These are phyloP conservation scores for Spatholobus suberectus DNA, from an alignment of 306 rosid genomes.

Conservation along the genomic window DNA sequence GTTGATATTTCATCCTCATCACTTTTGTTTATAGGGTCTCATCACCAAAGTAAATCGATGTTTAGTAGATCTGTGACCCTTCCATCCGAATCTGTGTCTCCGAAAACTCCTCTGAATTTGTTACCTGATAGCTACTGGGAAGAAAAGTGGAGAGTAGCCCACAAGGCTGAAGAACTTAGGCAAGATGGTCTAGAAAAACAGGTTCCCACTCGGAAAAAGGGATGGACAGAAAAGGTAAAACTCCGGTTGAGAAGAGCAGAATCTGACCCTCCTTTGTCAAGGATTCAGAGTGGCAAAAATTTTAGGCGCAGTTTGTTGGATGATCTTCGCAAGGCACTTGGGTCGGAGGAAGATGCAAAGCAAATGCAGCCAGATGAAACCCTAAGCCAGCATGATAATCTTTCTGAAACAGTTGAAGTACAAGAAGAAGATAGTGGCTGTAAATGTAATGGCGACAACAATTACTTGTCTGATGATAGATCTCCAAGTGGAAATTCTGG, in stretches of 20 bases:
- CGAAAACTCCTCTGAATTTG: conserved; percentile 68
- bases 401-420: conserved; percentile 52
- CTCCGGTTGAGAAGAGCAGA: conserved; percentile 68
- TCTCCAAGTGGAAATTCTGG: conserved; percentile 61
- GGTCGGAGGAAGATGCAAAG: conserved; percentile 61
- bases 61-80: conserved; percentile 55
- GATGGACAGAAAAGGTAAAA: conserved; percentile 91
- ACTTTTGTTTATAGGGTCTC: conserved; percentile 48
- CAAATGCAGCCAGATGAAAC: conserved; percentile 47
- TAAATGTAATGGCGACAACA: conserved; percentile 56
- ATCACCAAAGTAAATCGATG: conserved; percentile 50
- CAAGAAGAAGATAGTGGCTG: conserved; percentile 56
- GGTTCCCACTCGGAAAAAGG: conserved; percentile 66
- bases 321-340: conserved; percentile 77
- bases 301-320: conserved; percentile 82
- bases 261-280: conserved; percentile 73
- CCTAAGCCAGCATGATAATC: conserved; percentile 46
- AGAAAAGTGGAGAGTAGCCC: conserved; percentile 95
- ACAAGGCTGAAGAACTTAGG: conserved; percentile 72
- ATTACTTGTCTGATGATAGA: conserved; percentile 53
- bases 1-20: conserved; percentile 61
- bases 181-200: conserved; percentile 51
- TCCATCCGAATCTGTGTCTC: conserved; percentile 66
- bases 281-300: conserved; percentile 54
- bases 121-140: conserved; percentile 96